Conservation (phyloP, 495 filamentous ascomycete species). For the Cercophora samala region DNA sequence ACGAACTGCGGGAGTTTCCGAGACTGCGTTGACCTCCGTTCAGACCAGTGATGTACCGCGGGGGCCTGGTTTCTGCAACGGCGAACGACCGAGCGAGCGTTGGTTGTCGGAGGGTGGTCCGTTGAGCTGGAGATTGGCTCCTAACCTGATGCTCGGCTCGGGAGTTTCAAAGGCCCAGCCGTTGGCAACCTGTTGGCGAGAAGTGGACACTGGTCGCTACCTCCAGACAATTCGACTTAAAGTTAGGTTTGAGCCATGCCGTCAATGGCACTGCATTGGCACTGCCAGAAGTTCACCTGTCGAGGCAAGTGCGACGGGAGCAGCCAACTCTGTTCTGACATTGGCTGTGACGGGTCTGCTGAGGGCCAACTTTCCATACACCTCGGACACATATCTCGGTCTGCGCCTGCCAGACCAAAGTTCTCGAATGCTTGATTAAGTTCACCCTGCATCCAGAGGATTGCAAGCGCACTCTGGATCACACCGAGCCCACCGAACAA, state of each 20-base stretch:
- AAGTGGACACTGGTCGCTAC: background rate
- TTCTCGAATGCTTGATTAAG: background rate
- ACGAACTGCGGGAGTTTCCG: conserved; percentile 3
- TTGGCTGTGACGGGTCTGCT: no score
- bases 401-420: background rate
- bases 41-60: background rate
- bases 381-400: background rate
- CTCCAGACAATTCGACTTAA: background rate
- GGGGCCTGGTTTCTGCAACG: background rate
- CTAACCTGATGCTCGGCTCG: background rate
- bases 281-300: background rate
- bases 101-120: background rate
- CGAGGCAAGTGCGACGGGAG: no score
- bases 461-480: background rate
- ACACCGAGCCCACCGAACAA: background rate
- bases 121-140: background rate
- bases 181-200: background rate
- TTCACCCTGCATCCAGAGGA: background rate
- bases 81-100: background rate
- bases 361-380: background rate
- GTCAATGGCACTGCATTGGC: background rate
- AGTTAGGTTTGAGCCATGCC: background rate
- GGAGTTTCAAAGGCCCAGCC: background rate
- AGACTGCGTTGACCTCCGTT: background rate
- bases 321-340: no score